phyloP scores from a whole-genome alignment of 1,284 basidiomycete species.

The Trichosporon sp. region DNA sequence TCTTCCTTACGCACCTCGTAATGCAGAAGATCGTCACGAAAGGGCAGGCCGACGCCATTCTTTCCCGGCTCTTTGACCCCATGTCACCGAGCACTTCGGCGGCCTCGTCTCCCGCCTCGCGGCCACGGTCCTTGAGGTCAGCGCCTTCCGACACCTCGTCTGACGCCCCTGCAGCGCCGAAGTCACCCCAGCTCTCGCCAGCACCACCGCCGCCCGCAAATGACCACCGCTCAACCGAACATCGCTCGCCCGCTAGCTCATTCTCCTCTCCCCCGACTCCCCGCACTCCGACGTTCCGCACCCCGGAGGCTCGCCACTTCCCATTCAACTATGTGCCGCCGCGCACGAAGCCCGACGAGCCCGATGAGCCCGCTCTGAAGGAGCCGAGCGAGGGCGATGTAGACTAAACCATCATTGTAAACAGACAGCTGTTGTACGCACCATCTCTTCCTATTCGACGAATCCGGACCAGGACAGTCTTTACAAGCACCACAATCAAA shows the following conservation, averaged over 20 bases:
- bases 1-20: constrained; percentile 2
- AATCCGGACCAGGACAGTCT: no score
- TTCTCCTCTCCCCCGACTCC: neutral
- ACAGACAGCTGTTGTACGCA: neutral
- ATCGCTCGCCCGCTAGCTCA: neutral
- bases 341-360: neutral
- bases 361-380: neutral
- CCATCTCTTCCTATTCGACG: no score
- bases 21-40: neutral
- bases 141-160: neutral
- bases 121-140: neutral
- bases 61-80: neutral
- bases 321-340: neutral
- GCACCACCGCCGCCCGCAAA: neutral
- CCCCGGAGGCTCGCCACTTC: neutral
- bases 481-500: neutral
- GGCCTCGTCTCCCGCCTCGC: neutral
- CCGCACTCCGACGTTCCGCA: neutral
- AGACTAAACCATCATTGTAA: neutral
- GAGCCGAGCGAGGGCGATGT: neutral
- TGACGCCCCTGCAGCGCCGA: neutral
- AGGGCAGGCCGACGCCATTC: constrained; percentile 3
- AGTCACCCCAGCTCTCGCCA: neutral
- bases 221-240: neutral
- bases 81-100: neutral